Base-by-base conservation (phyloP, 2,329 filamentous ascomycete genomes). In the Paecilomyces formosus region DNA sequence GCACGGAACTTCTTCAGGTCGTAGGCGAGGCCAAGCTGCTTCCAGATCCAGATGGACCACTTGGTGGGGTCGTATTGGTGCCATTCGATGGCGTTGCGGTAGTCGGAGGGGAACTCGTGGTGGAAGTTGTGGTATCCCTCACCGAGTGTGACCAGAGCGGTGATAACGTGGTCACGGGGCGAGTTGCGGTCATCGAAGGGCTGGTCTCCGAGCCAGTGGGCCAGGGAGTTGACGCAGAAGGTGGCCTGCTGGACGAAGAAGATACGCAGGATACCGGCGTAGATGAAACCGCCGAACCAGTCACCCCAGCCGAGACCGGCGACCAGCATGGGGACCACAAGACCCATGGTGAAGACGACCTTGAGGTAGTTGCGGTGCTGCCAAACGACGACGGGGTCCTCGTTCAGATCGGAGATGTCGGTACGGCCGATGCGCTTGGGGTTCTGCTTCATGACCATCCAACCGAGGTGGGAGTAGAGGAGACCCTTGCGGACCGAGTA, bases 51-150 rank as follows among this genome's bases (percentile, higher is more conserved):
- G 80, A 95, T 95, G 72, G 79, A 83, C 90, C 90, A 94, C 81
- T 95, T 95, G 74, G 90, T 95, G 53, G 90, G 90, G 74, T 95
- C 90, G 70, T 95, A 95, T 78, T 95, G 90, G 79, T 86, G 88
- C 90, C 90, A 95, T 76, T 91, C 82, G 66, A 94, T 93, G 62
- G 90, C 90, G 73, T 95, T 95, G 73, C 90, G 89, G 85, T 94
- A 95, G 76, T 95, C 90, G 11, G 89, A 93, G 57, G 91, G 91
- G 78, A 95, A 95, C 76, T 95, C 90, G 82, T 95, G 90, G 79
- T 95, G 90, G 83, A 95, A 95, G 83, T 95, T 95, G 83, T 95
- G 90, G 80, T 95, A 95, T 30, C 90, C 90, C 78, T 92, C 90
- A 54, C 90, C 90, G 22, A 95, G 87, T 51, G 90, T 95, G 66